Base-by-base conservation (phyloP, 2,329 filamentous ascomycete species). In the Fusarium subglutinans region DNA sequence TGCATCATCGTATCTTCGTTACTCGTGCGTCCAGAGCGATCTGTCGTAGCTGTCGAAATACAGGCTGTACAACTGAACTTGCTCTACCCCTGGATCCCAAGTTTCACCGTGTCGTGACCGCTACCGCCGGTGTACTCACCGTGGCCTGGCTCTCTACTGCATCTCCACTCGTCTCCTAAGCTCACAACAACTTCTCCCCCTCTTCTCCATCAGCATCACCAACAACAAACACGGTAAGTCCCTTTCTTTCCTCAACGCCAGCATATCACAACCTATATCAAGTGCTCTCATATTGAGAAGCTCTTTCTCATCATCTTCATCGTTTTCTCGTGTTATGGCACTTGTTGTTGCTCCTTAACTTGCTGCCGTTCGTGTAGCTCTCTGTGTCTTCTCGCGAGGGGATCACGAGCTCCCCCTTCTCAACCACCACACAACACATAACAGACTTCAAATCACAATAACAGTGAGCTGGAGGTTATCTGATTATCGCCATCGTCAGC, bases 181-280 rank as follows among this genome's bases (percentile, higher is more conserved):
- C 20, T 43, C 43, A 47, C 55, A 43, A 37, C 54, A 43, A 37
- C 54, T 45, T 30, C n/a, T 51, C 55, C 28, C 28, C 48, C 40
- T 55, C 43, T 33, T 35, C 43, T 54, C 41, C 20, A 24, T 26
- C 24, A 65, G 44, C 56, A 57, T 41, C 30, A 24, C 45, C 51
- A 56, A 58, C 43, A 60, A 61, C 55, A 72, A 55, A 35, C 38
- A 59, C 43, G 26, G 51, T 41, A 41, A 59, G 41, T n/a, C 33
- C 26, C 9, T 30, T 48, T 28, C 45, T 51, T 51, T 59, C 33
- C 15, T 28, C 28, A 59, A 37, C 43, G 17, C 7, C 41, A 22
- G 26, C 24, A 59, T 37, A 38, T 37, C n/a, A 18, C 44, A 28
- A 24, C 12, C 28, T 20, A 47, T 33, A 44, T 55, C 53, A 30